Evolutionary conservation across 2,329 filamentous ascomycete species (phyloP).

Genomic region (Aspergillus aculeatinus): DNA sequence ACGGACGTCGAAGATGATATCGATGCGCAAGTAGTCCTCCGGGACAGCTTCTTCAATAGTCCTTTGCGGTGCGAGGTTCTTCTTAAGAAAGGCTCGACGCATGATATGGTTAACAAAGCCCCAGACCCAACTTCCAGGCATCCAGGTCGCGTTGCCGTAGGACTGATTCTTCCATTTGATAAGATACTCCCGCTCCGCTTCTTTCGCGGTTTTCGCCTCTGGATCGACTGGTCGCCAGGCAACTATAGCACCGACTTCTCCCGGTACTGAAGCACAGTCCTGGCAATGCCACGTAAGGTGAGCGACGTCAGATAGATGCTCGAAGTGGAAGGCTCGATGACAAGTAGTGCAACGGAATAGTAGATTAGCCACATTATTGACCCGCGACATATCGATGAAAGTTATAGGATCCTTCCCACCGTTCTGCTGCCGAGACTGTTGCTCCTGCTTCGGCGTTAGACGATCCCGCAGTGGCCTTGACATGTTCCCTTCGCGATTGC

Average conservation of each 20-base stretch:
- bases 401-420: slow-evolving; percentile 74
- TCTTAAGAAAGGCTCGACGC: slow-evolving; percentile 73
- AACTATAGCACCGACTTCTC: slow-evolving; percentile 74
- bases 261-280: slow-evolving; percentile 65
- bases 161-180: slow-evolving; percentile 82
- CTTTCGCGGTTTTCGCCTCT: slow-evolving; percentile 52
- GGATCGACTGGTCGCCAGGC: slow-evolving; percentile 77
- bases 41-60: slow-evolving; percentile 76
- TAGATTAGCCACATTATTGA: slow-evolving; percentile 75
- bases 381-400: slow-evolving; percentile 57
- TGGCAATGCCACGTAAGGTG: slow-evolving; percentile 67
- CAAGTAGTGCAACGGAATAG: slow-evolving; percentile 82
- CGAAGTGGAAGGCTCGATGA: slow-evolving; percentile 75
- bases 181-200: slow-evolving; percentile 87
- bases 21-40: slow-evolving; percentile 78
- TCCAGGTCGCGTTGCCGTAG: slow-evolving; percentile 81
- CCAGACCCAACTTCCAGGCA: slow-evolving; percentile 85
- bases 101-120: slow-evolving; percentile 64
- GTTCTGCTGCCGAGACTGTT: slow-evolving; percentile 77
- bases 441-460: slow-evolving; percentile 75
- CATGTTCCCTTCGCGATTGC: slow-evolving; percentile 63
- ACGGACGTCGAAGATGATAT: slow-evolving; percentile 83
- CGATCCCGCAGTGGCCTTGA: slow-evolving; percentile 72
- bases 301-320: slow-evolving; percentile 67
- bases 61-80: slow-evolving; percentile 64